Conservation (phyloP, 768 basidiomycete species). For the Rhizopogon vinicolor region DNA sequence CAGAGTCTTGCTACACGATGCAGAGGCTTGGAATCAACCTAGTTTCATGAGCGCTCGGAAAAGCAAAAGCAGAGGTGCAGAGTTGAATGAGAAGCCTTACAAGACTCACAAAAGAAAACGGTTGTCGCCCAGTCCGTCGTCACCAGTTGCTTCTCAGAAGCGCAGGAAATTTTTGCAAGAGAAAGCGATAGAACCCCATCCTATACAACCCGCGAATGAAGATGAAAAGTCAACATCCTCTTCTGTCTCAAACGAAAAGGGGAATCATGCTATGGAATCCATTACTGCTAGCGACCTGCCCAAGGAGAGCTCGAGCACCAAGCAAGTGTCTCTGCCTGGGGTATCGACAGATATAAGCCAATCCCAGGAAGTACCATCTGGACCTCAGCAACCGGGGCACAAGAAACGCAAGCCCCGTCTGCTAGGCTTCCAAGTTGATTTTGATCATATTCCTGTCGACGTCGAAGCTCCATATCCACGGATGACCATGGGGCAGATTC, state of each 20-base stretch:
- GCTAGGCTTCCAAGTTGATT: constrained; percentile 15
- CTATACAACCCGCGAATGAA: neutral
- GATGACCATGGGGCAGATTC: constrained; percentile 9
- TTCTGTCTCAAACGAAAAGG: neutral
- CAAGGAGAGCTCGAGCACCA: neutral
- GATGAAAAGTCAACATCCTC: neutral
- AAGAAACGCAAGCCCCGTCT: constrained; percentile 10
- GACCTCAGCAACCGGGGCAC: too few species aligned
- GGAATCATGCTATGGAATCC: too few species aligned
- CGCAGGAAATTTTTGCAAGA: constrained; percentile 3
- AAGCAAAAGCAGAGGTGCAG: constrained; percentile 1
- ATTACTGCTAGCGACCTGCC: neutral
- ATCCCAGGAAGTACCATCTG: neutral
- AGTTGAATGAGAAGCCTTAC: neutral
- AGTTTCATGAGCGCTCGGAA: constrained; percentile 22
- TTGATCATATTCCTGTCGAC: constrained; percentile 8
- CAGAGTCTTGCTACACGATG: constrained; percentile 15
- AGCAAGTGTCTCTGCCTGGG: neutral
- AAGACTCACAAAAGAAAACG: neutral
- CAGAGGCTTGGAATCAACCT: constrained; percentile 26
- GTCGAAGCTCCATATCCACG: constrained; percentile 1
- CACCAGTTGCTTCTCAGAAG: constrained; percentile 12
- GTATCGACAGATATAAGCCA: neutral
- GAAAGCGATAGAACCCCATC: neutral
- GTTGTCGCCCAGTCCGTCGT: constrained; percentile 4